A percentile compares a stretch with the other conserved stretches of the same genome.
Evolutionary conservation across 2,329 filamentous ascomycete species (phyloP).

Genomic region (Ophiostoma quercus): DNA sequence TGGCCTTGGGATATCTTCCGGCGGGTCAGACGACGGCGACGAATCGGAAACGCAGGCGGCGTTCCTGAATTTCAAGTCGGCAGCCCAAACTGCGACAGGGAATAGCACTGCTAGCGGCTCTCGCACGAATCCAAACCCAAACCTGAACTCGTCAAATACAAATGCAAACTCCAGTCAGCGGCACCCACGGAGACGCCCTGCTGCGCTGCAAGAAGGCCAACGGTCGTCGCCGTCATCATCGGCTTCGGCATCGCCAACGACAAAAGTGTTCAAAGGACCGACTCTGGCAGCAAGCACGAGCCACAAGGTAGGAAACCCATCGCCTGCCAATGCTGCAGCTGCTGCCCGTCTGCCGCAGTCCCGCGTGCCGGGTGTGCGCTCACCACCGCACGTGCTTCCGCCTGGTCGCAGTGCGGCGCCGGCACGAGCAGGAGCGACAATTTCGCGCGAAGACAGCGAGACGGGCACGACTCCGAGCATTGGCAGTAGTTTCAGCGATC

Average conservation of each 20-base stretch:
- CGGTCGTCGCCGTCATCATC: slow-evolving; percentile 20
- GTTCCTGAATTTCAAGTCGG: slow-evolving; percentile 45
- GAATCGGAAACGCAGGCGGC: slow-evolving; percentile 54
- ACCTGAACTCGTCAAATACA: background rate
- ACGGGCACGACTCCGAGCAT: slow-evolving; percentile 62
- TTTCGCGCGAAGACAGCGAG: slow-evolving; percentile 58
- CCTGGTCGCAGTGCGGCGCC: slow-evolving; percentile 49
- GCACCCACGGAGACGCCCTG: background rate
- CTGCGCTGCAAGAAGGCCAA: background rate
- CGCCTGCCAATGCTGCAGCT: slow-evolving; percentile 31
- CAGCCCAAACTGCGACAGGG: slow-evolving; percentile 18
- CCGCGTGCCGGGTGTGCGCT: slow-evolving; percentile 33
- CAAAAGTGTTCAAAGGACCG: slow-evolving; percentile 17
- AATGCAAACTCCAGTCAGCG: background rate
- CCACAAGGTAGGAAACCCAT: slow-evolving; percentile 24
- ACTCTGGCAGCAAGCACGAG: background rate
- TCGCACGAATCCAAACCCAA: background rate
- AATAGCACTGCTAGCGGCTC: slow-evolving; percentile 3
- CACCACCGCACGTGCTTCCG: slow-evolving; percentile 50
- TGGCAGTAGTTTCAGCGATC: slow-evolving; percentile 80
- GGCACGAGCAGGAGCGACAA: background rate
- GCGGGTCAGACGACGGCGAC: slow-evolving; percentile 41
- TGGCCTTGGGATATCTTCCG: slow-evolving; percentile 15
- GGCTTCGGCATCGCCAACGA: slow-evolving; percentile 23
- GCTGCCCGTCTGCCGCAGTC: slow-evolving; percentile 22